A percentile compares a stretch with the other conserved stretches of the same genome.
These are phyloP conservation scores for Salicornia ramosissima DNA, from an alignment of 148 eudicot species.

Conservation along the genomic window DNA sequence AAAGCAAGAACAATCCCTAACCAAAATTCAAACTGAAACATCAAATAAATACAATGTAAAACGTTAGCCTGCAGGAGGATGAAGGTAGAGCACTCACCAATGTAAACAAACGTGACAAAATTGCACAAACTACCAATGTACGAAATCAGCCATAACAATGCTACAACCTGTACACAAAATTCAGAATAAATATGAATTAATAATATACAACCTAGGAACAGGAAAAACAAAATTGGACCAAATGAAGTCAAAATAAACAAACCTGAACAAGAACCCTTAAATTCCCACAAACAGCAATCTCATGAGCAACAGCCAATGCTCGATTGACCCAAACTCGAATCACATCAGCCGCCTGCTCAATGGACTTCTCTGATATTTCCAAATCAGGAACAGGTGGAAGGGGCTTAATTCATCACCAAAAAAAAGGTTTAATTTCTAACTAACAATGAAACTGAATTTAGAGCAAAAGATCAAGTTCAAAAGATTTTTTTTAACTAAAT, in stretches of 20 bases:
- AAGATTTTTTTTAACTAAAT: background rate
- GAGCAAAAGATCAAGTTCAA: background rate
- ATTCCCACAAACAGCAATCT: conserved; percentile 72
- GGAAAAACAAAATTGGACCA: background rate
- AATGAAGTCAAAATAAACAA: conserved; percentile 13
- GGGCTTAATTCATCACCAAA: conserved; percentile 43
- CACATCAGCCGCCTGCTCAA: conserved; percentile 58
- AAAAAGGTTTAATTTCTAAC: background rate
- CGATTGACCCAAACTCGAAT: conserved; percentile 55
- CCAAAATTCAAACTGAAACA: conserved; percentile 8
- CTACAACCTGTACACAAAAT: conserved; percentile 48
- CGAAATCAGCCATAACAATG: conserved; percentile 58
- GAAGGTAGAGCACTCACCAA: conserved; percentile 45
- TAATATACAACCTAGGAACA: background rate
- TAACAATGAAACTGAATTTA: background rate
- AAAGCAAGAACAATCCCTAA: conserved; percentile 70
- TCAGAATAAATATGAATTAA: background rate
- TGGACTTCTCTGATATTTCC: conserved; percentile 63
- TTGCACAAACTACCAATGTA: conserved; percentile 67
- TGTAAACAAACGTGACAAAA: conserved; percentile 66
- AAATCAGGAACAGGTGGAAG: conserved; percentile 92
- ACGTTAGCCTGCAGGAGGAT: background rate
- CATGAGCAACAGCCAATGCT: conserved; percentile 57
- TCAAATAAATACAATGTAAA: conserved; percentile 5
- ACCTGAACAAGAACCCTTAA: conserved; percentile 65